These are phyloP conservation scores for Torrubiella hemipterigena DNA, from an alignment of 2,329 filamentous ascomycete genomes.

Conservation along the genomic window DNA sequence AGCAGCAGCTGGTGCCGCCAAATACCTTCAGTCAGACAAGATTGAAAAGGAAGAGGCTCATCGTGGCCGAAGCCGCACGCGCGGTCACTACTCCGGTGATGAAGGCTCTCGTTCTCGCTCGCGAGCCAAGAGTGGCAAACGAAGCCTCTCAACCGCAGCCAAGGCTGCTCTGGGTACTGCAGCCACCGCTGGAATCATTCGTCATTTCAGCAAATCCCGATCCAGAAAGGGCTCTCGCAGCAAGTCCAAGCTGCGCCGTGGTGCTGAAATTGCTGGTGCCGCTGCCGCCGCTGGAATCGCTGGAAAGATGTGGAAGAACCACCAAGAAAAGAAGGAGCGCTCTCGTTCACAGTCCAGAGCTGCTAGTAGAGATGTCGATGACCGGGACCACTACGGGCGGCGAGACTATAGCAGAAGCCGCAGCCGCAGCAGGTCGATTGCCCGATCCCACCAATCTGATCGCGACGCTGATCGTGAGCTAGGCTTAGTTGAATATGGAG, in stretches of 20 bases:
- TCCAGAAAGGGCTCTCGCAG: slow-evolving; percentile 24
- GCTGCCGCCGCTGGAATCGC: slow-evolving; percentile 49
- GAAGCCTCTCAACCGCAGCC: slow-evolving; percentile 35
- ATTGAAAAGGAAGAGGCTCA: slow-evolving; percentile 45
- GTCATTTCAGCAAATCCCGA: slow-evolving; percentile 37
- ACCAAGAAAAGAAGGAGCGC: slow-evolving; percentile 47
- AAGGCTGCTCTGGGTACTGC: slow-evolving; percentile 47
- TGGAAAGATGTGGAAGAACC: slow-evolving; percentile 48
- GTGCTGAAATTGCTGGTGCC: slow-evolving; percentile 48
- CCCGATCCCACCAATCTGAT: slow-evolving; percentile 37
- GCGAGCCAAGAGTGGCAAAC: slow-evolving; percentile 29
- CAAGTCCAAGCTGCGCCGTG: slow-evolving; percentile 36
- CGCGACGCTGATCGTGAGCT: slow-evolving; percentile 50
- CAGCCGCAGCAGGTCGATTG: slow-evolving; percentile 36
- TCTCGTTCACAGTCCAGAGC: slow-evolving; percentile 11
- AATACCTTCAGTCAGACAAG: slow-evolving; percentile 50
- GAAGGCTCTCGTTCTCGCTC: slow-evolving; percentile 31
- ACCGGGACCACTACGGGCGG: slow-evolving; percentile 22
- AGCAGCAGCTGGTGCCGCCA: slow-evolving; percentile 52
- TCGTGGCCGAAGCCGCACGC: slow-evolving; percentile 42
- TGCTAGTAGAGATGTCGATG: slow-evolving; percentile 17
- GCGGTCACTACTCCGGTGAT: slow-evolving; percentile 26
- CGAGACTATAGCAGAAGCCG: slow-evolving; percentile 20
- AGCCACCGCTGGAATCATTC: slow-evolving; percentile 44
- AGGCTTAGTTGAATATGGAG: slow-evolving; percentile 58